Evolutionary conservation across 2,329 filamentous ascomycete species (phyloP), one percentile per base, ranked within the genome.

Genomic region (Grosmannia serpens): DNA sequence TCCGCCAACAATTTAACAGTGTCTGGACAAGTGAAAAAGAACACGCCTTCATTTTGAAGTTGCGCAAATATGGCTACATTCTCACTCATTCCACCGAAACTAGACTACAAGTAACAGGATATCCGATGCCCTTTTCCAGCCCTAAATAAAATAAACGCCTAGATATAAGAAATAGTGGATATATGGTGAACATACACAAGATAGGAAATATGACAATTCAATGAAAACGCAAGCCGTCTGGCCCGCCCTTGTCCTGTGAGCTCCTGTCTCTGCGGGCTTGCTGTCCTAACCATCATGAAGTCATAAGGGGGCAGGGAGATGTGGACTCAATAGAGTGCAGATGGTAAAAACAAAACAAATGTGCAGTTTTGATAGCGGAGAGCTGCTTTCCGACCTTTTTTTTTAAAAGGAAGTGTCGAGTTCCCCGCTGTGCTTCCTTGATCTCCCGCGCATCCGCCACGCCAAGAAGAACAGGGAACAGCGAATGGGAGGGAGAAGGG

Each of bases 111-210:
- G 7, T 44, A 22, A 53, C n/a, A 41, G 33, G 52, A 35, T 35
- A 54, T 54, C 52, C 33, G n/a, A 53, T 53, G 52, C 35, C 27
- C 22, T 54, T 41, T 38, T 22, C 52, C 52, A 33, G 52, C 33
- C 52, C 52, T 38, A n/a, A 24, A 29, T 17, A 31, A 33, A 11
- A 4, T 6, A 54, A 54, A 54, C 33, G 33, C 33, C 52, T 22
- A 27, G 27, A 24, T 35, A 54, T 20, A 35, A 17, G 33, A 27
- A 41, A 29, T 29, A 11, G 29, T 17, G 20, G 27, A 52, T 31
- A 33, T 22, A 61, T 58, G 50, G 47, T 11, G 44, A 50, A 49
- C 17, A 60, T 52, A 54, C 22, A 61, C 24, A 49, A 58, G 53
- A 53, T 22, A n/a, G n/a, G 11, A 20, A 57, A 52, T 31, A 26